Base-by-base conservation (phyloP, 2,329 filamentous ascomycete species). In the Thelonectria rubi region DNA sequence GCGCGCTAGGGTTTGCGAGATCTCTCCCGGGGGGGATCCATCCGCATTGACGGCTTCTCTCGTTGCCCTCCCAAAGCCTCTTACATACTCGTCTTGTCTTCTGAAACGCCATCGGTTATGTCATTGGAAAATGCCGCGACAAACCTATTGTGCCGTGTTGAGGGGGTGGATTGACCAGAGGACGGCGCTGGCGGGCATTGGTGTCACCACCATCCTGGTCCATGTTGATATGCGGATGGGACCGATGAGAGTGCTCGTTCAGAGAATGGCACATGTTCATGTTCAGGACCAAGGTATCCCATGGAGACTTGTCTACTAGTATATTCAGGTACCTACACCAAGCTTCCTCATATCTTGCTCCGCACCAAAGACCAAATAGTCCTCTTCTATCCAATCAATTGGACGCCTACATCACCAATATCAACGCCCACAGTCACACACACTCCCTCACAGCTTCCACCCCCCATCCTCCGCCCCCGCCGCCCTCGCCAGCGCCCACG, bases 401-500 rank as follows among this genome's bases (percentile, higher is more conserved):
- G 26, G 10, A 30, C 10, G 26, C 11, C 11, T 15, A 3, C 4
- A 37, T 15, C 11, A 37, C 24, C 47, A 34, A 32, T 24, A 43
- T 30, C 42, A 45, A 50, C 55, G 55, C 12, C 15, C 14, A 3
- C 14, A 18, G 11, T 40, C n/a, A n/a, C 34, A 40, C 24, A 20
- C 12, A 48, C 2, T 17, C 21, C 32, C 32, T 65, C 59, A 77
- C 69, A 78, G 50, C 67, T 69, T 75, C 24, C 71, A 47, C 11
- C 56, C 68, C 6, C 42, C 42, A 15, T 59, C 65, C 39, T 63
- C 69, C 45, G 68, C 69, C 46, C 72, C 71, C 54, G 78, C 77
- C 63, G 74, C 77, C 75, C 81, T 82, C 60, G 94, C 89, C 69
- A 93, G 78, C 60, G 84, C 81, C 92, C 93, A 97, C 6, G 93